Conservation (phyloP, 2,329 filamentous ascomycete species). For the Meredithiella fracta region DNA sequence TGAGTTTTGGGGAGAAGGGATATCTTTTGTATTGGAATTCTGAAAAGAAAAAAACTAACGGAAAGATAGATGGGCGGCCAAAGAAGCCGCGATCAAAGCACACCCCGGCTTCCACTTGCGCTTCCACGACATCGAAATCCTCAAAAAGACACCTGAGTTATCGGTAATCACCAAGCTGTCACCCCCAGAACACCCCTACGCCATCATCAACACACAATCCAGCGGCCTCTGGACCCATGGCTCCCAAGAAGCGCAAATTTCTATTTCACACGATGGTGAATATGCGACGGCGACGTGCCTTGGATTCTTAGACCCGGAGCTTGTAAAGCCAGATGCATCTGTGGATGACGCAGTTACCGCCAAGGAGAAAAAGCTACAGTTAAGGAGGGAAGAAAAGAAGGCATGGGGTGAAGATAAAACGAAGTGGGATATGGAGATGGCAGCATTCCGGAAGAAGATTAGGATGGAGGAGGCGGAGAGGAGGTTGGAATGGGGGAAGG, state of each 20-base stretch:
- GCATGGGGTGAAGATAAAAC: neutral
- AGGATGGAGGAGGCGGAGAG: neutral
- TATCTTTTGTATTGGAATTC: neutral
- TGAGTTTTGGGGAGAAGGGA: neutral
- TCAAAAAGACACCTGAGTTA: neutral
- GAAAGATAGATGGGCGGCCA: constrained; percentile 45
- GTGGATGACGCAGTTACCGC: neutral
- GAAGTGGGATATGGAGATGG: neutral
- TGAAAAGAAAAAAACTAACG: neutral
- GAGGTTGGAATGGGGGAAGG: neutral
- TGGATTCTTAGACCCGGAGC: constrained; percentile 20
- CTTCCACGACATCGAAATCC: constrained; percentile 44
- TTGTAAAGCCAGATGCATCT: neutral
- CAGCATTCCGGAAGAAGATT: neutral
- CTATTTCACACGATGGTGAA: constrained; percentile 75
- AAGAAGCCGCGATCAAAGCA: constrained; percentile 61
- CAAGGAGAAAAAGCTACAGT: neutral
- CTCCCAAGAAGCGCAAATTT: constrained; percentile 46
- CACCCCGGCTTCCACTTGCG: constrained; percentile 41
- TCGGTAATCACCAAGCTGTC: too few species aligned
- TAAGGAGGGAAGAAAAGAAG: neutral
- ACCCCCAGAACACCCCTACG: neutral
- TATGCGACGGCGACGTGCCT: constrained; percentile 60
- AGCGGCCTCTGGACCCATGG: neutral
- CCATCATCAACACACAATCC: constrained; percentile 1